Conservation (phyloP, 2,329 filamentous ascomycete species). For the Zymoseptoria passerinii region DNA sequence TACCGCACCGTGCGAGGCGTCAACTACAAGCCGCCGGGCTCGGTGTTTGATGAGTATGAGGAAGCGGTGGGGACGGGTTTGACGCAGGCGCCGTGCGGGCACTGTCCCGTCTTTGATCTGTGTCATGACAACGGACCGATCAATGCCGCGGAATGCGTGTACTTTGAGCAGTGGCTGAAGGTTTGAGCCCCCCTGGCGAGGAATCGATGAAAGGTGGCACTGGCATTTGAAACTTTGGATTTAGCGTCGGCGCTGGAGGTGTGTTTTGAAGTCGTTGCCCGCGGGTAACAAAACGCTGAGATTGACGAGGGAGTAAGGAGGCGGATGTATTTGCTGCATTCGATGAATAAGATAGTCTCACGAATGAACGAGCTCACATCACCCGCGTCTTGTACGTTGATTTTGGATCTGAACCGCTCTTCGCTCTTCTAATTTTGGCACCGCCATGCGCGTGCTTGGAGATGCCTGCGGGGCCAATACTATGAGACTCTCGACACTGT, state of each 20-base stretch:
- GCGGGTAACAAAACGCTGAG: no score
- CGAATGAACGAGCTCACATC: no score
- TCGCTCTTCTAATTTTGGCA: no score
- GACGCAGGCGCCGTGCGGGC: slow-evolving; percentile 82
- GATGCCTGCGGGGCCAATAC: no score
- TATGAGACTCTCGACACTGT: no score
- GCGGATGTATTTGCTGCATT: no score
- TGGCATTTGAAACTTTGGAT: background rate
- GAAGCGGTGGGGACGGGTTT: slow-evolving; percentile 59
- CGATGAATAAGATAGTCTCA: no score
- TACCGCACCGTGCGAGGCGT: slow-evolving; percentile 41
- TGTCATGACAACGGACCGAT: slow-evolving; percentile 88
- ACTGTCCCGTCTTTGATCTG: slow-evolving; percentile 86
- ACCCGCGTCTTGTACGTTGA: no score
- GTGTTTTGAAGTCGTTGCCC: no score
- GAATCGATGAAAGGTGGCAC: background rate
- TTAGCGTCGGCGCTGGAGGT: slow-evolving; percentile 18
- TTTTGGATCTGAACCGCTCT: no score
- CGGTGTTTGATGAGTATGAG: slow-evolving; percentile 28
- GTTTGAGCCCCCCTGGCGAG: slow-evolving; percentile 6
- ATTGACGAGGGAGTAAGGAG: no score
- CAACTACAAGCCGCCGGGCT: slow-evolving; percentile 20
- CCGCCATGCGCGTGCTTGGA: no score
- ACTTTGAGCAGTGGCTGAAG: slow-evolving; percentile 77
- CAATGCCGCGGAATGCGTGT: slow-evolving; percentile 81